Base-by-base conservation (phyloP, 169 alveolate genomes). In the Plasmodium knowlesi region DNA sequence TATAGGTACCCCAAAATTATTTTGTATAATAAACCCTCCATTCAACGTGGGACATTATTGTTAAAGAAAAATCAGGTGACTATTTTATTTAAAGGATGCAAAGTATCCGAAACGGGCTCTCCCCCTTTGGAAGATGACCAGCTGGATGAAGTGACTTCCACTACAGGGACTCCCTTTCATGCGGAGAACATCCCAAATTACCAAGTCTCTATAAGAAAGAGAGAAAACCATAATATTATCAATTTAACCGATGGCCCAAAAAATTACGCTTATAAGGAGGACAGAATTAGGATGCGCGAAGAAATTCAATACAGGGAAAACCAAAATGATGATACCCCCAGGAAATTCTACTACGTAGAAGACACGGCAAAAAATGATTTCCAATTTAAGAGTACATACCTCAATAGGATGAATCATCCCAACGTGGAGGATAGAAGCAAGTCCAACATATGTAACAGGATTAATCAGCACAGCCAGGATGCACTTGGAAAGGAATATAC, bases 1-100 rank as follows among this genome's bases (percentile, higher is more conserved):
- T 82, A 91, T 81, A 91, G 37, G 83, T 91, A 91, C 32, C 90
- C 95, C 32, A 91, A 91, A 91, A 91, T 91, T 50, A 70, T 91
- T 46, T 72, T 91, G 57, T 91, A 81, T 57, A 91, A 91, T 25
- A 91, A 71, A n/a, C 95, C 95, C 41, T 9, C 74, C 53, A 91
- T 91, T 74, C 83, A 53, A 30, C 92, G 92, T 25, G 92, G 92
- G 8, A 91, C 67, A 14, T n/a, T 91, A 72, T 71, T 91, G 76
- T 46, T 91, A 80, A 80, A 61, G 39, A 91, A 82, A 54, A 80
- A 74, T 16, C 95, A 91, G 83, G 83, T 54, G 16, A 4, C 41
- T 32, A 91, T 91, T 70, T 57, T 91, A 34, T 91, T 91, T 72
- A 91, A 82, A 50, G 95, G 95, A 6, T 37, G 16, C 37, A 61